Evolutionary conservation across 768 basidiomycete genomes (phyloP).

Genomic region (Calocybe cyanea): DNA sequence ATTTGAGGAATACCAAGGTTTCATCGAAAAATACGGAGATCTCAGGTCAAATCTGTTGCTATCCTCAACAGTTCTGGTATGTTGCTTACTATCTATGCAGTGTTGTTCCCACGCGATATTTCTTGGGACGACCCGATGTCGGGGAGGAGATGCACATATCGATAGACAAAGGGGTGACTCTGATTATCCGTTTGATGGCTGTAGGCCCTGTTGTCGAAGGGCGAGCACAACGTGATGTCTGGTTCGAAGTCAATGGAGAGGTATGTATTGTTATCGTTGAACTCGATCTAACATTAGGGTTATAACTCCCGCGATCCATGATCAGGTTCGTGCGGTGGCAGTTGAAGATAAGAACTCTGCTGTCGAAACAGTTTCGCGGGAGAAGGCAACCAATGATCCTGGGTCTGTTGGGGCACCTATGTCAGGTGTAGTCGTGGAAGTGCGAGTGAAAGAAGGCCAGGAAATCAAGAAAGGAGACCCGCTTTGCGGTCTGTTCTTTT

Average conservation of each 20-base stretch:
- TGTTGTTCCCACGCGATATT: slow-evolving; percentile 94
- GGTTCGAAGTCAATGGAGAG: slow-evolving; percentile 98
- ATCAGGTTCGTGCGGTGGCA: slow-evolving; percentile 86
- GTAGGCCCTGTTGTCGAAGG: slow-evolving; percentile 91
- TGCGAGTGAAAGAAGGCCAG: slow-evolving; percentile 95
- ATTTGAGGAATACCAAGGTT: slow-evolving; percentile 95
- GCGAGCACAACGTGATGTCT: slow-evolving; percentile 90
- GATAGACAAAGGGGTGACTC: slow-evolving; percentile 94
- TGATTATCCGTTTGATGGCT: slow-evolving; percentile 95
- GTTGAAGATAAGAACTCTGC: slow-evolving; percentile 98
- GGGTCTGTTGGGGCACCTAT: slow-evolving; percentile 97
- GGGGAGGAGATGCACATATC: slow-evolving; percentile 97
- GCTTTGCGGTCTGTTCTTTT: slow-evolving; percentile 65
- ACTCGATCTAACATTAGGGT: neutral
- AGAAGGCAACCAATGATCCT: slow-evolving; percentile 91
- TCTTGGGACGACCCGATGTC: slow-evolving; percentile 86
- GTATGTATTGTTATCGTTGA: slow-evolving; percentile 34
- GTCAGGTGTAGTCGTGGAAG: slow-evolving; percentile 98
- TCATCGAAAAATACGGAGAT: slow-evolving; percentile 94
- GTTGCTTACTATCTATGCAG: slow-evolving; percentile 35
- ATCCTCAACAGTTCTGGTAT: neutral
- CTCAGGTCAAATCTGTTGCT: slow-evolving; percentile 57
- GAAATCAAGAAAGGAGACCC: slow-evolving; percentile 99
- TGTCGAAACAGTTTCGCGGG: slow-evolving; percentile 89
- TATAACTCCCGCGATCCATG: slow-evolving; percentile 16